Conservation (phyloP, 2,329 filamentous ascomycete genomes). For the Seiridium unicorne region DNA sequence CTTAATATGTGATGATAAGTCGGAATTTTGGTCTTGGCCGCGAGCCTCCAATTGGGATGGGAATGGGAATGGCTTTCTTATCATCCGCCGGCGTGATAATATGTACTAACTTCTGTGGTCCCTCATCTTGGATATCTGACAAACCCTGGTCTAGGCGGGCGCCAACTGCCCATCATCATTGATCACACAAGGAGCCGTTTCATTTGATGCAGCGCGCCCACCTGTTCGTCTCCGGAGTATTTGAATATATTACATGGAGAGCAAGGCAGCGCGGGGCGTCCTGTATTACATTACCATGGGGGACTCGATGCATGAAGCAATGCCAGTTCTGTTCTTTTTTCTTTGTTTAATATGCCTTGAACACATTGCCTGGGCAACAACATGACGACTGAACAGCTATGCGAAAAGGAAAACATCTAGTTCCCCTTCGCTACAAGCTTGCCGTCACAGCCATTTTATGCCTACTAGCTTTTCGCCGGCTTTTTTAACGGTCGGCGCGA, state of each 20-base stretch:
- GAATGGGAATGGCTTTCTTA: neutral
- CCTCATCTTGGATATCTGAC: constrained; percentile 9
- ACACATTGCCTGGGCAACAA: too few relatives aligned
- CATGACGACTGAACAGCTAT: too few relatives aligned
- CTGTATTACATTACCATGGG: too few relatives aligned
- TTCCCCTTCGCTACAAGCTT: neutral
- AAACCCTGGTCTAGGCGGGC: neutral
- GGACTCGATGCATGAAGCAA: too few relatives aligned
- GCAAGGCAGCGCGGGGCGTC: too few relatives aligned
- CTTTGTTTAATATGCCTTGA: too few relatives aligned
- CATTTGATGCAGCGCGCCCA: neutral
- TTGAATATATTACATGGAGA: neutral
- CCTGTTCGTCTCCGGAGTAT: neutral
- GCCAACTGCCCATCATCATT: neutral
- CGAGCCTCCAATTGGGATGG: too few relatives aligned
- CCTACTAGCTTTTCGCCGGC: neutral
- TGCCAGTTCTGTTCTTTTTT: too few relatives aligned
- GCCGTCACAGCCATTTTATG: neutral
- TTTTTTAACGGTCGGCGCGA: neutral
- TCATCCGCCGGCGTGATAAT: neutral
- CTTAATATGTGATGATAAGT: too few relatives aligned
- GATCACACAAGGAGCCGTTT: neutral
- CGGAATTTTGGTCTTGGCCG: too few relatives aligned
- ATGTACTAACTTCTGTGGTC: neutral
- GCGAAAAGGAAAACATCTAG: neutral